Conservation (phyloP, 2,329 filamentous ascomycete genomes). For the Xylariaceae sp. region DNA sequence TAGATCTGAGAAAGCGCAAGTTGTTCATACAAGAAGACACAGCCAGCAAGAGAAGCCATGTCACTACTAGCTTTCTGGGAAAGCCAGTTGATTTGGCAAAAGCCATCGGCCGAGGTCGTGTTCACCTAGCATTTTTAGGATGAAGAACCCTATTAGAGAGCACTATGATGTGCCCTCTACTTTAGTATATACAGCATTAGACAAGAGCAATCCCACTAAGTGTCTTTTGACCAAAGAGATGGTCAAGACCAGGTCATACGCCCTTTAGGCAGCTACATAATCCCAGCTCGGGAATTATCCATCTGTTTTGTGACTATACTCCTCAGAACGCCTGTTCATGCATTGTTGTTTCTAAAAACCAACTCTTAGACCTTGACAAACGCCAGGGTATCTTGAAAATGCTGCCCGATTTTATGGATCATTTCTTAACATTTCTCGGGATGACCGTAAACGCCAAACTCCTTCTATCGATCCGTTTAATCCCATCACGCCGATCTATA, state of each 20-base stretch:
- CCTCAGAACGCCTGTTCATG: conserved; percentile 30
- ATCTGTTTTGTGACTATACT: not conserved
- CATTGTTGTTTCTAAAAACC: conserved; percentile 17
- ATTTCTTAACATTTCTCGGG: conserved; percentile 4
- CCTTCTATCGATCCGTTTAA: conserved; percentile 13
- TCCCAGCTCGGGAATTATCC: not conserved
- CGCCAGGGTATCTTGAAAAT: conserved; percentile 35
- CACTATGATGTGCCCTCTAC: not conserved
- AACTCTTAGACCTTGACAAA: conserved; percentile 20
- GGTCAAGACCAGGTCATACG: too few relatives aligned
- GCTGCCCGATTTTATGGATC: conserved; percentile 7
- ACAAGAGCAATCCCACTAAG: conserved; percentile 1
- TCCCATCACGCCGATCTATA: conserved; percentile 5
- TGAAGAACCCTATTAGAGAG: not conserved
- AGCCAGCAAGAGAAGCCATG: not conserved
- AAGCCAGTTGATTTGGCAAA: not conserved
- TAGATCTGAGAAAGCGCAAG: conserved; percentile 14
- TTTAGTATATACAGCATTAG: conserved; percentile 20
- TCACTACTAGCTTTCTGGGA: not conserved
- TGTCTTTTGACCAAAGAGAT: too few relatives aligned
- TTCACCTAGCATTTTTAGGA: not conserved
- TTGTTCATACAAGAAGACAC: conserved; percentile 8
- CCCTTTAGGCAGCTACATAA: too few relatives aligned
- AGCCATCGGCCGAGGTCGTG: not conserved
- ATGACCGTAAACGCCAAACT: conserved; percentile 21